Conservation (phyloP, 371 early-diverging fungal species). For the Chytridium lagenaria region DNA sequence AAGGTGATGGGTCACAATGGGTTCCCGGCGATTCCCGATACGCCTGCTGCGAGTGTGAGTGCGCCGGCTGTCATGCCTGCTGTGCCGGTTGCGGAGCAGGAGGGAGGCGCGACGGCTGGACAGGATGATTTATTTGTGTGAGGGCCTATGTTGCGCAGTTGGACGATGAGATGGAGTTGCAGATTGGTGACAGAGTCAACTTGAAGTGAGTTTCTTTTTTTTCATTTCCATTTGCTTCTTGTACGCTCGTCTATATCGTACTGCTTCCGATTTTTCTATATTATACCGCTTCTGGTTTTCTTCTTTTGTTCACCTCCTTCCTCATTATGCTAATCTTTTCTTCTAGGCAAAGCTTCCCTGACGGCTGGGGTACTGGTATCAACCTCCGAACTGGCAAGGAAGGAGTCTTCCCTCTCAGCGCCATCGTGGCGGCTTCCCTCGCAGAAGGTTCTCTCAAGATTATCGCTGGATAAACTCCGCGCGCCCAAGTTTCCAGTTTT, state of each 20-base stretch:
- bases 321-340: not conserved
- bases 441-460: constrained; percentile 7
- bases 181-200: not conserved
- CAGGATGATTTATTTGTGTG: constrained; percentile 15
- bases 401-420: constrained; percentile 33
- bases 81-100: not conserved
- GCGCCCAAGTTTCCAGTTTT: too few species aligned
- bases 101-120: not conserved
- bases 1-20: not conserved
- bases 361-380: constrained; percentile 35
- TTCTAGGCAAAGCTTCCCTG: constrained; percentile 22
- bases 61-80: not conserved
- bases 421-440: constrained; percentile 3
- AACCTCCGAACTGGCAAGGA: constrained; percentile 32
- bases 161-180: constrained; percentile 13
- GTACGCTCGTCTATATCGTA: not conserved
- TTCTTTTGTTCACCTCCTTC: not conserved
- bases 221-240: not conserved
- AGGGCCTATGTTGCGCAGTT: constrained; percentile 10
- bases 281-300: not conserved
- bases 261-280: not conserved
- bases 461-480: not conserved
- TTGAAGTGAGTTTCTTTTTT: constrained; percentile 4
- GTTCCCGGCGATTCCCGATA: not conserved
- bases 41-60: not conserved